phyloP scores from a whole-genome alignment of 1,284 basidiomycete species.

The Tilletia walkeri region DNA sequence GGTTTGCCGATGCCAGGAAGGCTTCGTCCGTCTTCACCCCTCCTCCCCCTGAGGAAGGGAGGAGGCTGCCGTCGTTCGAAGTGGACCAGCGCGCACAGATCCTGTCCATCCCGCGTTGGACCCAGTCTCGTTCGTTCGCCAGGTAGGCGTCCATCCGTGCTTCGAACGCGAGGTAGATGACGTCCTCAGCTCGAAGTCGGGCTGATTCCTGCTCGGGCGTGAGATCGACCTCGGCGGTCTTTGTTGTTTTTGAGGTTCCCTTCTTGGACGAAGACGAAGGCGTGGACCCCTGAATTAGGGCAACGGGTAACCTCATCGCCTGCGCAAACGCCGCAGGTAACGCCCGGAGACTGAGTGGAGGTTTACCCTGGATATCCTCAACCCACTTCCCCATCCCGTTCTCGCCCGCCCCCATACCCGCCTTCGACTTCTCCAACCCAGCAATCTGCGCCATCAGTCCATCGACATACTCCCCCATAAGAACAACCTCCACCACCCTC shows the following conservation, averaged over 20 bases:
- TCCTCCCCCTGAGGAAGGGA: conserved; percentile 21
- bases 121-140: conserved; percentile 81
- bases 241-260: conserved; percentile 11
- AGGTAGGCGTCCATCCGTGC: conserved; percentile 94
- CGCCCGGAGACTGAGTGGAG: conserved; percentile 66
- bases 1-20: conserved; percentile 81
- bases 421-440: neutral
- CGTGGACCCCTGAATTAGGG: conserved; percentile 40
- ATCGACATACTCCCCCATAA: conserved; percentile 1
- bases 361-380: conserved; percentile 54
- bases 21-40: conserved; percentile 53
- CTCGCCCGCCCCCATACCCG: neutral
- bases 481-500: conserved; percentile 65
- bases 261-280: conserved; percentile 22
- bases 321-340: conserved; percentile 85
- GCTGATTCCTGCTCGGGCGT: conserved; percentile 45
- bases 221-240: neutral
- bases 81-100: conserved; percentile 77
- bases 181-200: conserved; percentile 68
- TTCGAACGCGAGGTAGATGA: conserved; percentile 86
- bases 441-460: conserved; percentile 6
- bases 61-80: conserved; percentile 6
- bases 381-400: conserved; percentile 29
- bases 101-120: conserved; percentile 71
- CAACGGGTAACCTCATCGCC: conserved; percentile 78